A percentile compares a stretch with the other conserved stretches of the same genome.
These are phyloP conservation scores for Pseudovirgaria hyperparasitica DNA, from an alignment of 2,329 filamentous ascomycete species.

Conservation along the genomic window DNA sequence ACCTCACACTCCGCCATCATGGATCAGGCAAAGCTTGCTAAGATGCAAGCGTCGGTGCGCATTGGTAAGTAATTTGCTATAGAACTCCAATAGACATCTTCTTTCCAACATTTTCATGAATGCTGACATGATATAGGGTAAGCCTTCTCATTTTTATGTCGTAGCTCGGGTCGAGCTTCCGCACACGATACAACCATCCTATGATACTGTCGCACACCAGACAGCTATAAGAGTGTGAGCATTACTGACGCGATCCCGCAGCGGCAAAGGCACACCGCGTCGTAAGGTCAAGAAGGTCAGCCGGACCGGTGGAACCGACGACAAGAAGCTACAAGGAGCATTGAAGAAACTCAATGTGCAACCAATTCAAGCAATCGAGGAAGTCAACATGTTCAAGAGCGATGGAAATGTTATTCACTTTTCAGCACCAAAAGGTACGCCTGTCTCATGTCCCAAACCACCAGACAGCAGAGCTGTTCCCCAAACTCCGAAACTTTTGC, in stretches of 20 bases:
- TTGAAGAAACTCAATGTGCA: slow-evolving; percentile 99
- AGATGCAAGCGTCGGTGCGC: slow-evolving; percentile 31
- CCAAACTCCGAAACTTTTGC: slow-evolving; percentile 1
- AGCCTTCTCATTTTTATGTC: background rate
- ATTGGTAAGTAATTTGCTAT: slow-evolving; percentile 34
- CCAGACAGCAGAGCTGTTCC: background rate
- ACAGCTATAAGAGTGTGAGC: slow-evolving; percentile 1
- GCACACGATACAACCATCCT: too few species aligned
- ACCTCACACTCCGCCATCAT: slow-evolving; percentile 25
- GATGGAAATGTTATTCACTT: slow-evolving; percentile 99
- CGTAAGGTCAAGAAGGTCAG: slow-evolving; percentile 98
- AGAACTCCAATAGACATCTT: too few species aligned
- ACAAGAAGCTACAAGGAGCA: slow-evolving; percentile 97
- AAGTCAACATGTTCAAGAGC: slow-evolving; percentile 99
- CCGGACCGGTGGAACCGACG: slow-evolving; percentile 82
- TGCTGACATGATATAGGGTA: background rate
- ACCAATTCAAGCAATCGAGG: slow-evolving; percentile 98
- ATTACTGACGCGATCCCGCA: slow-evolving; percentile 18
- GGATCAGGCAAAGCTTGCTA: slow-evolving; percentile 33
- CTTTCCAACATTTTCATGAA: background rate
- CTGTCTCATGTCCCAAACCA: slow-evolving; percentile 1
- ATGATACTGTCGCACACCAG: background rate
- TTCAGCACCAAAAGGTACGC: slow-evolving; percentile 85
- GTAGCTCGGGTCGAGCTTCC: background rate
- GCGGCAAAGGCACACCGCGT: slow-evolving; percentile 96